phyloP scores from a whole-genome alignment of 2,329 filamentous ascomycete genomes.

The Chaetomiaceae sp. region DNA sequence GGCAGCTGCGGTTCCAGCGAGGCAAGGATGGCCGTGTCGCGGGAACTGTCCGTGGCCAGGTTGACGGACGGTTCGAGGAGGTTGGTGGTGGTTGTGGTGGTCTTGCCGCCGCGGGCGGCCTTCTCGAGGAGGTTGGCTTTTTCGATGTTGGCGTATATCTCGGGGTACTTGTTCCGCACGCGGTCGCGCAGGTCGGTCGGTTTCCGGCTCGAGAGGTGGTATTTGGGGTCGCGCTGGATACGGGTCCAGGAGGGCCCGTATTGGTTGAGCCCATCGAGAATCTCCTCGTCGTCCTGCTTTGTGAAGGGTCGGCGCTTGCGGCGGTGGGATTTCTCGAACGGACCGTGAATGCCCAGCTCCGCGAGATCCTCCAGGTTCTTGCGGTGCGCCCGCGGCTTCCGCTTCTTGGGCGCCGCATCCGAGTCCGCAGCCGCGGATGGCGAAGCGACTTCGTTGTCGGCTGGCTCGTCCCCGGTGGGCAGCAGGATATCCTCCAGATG shows the following conservation, averaged over 20 bases:
- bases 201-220: constrained; percentile 54
- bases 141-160: constrained; percentile 53
- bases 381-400: constrained; percentile 39
- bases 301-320: constrained; percentile 59
- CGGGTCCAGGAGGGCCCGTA: constrained; percentile 63
- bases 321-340: constrained; percentile 58
- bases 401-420: constrained; percentile 28
- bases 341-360: constrained; percentile 55
- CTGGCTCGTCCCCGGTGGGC: constrained; percentile 37
- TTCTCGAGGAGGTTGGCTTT: constrained; percentile 49
- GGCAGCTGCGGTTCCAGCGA: constrained; percentile 39
- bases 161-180: constrained; percentile 60
- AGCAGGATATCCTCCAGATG: constrained; percentile 55
- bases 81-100: too few species aligned
- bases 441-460: constrained; percentile 19
- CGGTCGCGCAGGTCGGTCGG: constrained; percentile 61
- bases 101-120: constrained; percentile 30
- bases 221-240: constrained; percentile 57
- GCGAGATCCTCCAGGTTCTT: constrained; percentile 42
- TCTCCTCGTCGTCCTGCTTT: constrained; percentile 58
- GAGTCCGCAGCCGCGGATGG: constrained; percentile 14
- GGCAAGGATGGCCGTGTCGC: constrained; percentile 38
- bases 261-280: constrained; percentile 53
- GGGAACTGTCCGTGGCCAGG: constrained; percentile 45
- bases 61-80: constrained; percentile 49